Base-by-base conservation (phyloP, 352 stramenopile species). In the Phytopythium cucurbitacearum region DNA sequence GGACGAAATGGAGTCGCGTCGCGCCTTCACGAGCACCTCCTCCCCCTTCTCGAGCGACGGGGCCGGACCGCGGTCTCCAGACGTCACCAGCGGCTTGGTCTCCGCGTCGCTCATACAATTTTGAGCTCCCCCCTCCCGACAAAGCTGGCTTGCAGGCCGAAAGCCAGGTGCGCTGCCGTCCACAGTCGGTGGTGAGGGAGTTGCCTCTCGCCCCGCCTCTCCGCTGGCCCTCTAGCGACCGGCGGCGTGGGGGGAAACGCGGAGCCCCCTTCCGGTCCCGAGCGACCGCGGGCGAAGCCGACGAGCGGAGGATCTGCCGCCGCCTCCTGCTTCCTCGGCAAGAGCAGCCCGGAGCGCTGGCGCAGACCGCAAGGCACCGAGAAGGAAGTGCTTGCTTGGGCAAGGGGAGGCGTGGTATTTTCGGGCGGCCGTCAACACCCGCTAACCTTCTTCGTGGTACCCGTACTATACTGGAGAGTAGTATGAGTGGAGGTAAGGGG, bases 1-100 rank as follows among this genome's bases (percentile, higher is more conserved):
- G 40, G 63, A 53, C 42, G 59, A 43, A 41, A 65, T 51, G 48
- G 67, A 71, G 48, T 76, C 67, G 48, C 64, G 61, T 21, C 64
- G 57, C 53, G 62, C 56, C 57, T 71, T 67, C 33, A 67, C 46
- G 21, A 58, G 58, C 47, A 48, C 35, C 44, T 40, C 39, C 34
- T 58, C 56, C 54, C 54, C 55, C 44, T 42, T 28, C 15, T 28
- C 40, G 32, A 50, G 12, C 42, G 40, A 36, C 40, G 42, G 35
- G 15, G 21, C 10, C 10, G 42, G 40, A 33, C 7, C 51, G 35
- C 36, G 12, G 28, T 21, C 39, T n/a, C 34, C 49, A 11, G 32
- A 47, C 32, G 40, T 28, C 12, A 11, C 15, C 11, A 28, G 40
- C 34, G 41, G 33, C 37, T 49, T 57, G 42, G 38, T 57, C 33